phyloP scores from a whole-genome alignment of 176 grass and related monocot genomes.

The Themeda triandra region DNA sequence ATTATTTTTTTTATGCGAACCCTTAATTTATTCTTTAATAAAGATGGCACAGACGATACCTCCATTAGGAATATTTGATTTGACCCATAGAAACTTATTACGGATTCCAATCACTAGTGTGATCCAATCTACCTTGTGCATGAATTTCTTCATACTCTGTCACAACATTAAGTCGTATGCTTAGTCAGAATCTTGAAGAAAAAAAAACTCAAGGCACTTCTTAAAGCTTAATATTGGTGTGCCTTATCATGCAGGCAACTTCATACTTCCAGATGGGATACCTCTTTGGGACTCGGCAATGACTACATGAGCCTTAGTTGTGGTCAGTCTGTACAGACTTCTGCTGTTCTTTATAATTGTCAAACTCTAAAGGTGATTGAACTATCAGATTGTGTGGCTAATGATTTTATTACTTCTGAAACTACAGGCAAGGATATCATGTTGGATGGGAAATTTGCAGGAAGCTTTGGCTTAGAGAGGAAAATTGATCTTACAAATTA shows the following conservation, averaged over 20 bases:
- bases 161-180: background rate
- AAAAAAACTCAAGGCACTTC: background rate
- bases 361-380: conserved; percentile 12
- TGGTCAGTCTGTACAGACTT: conserved; percentile 39
- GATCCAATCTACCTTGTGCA: background rate
- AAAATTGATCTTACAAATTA: conserved; percentile 98
- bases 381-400: conserved; percentile 30
- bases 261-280: conserved; percentile 86
- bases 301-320: conserved; percentile 71
- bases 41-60: too few relatives aligned
- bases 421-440: conserved; percentile 70
- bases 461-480: conserved; percentile 63
- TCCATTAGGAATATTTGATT: too few relatives aligned
- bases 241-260: conserved; percentile 60
- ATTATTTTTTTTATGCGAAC: too few relatives aligned
- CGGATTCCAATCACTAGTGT: background rate
- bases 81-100: background rate
- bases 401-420: conserved; percentile 36
- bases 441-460: conserved; percentile 63
- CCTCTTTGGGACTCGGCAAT: conserved; percentile 71
- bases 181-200: background rate
- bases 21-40: too few relatives aligned
- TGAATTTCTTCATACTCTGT: background rate
- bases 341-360: background rate
- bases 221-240: conserved; percentile 18